Base-by-base conservation (phyloP, 2,329 filamentous ascomycete genomes). In the Neurospora sp. region DNA sequence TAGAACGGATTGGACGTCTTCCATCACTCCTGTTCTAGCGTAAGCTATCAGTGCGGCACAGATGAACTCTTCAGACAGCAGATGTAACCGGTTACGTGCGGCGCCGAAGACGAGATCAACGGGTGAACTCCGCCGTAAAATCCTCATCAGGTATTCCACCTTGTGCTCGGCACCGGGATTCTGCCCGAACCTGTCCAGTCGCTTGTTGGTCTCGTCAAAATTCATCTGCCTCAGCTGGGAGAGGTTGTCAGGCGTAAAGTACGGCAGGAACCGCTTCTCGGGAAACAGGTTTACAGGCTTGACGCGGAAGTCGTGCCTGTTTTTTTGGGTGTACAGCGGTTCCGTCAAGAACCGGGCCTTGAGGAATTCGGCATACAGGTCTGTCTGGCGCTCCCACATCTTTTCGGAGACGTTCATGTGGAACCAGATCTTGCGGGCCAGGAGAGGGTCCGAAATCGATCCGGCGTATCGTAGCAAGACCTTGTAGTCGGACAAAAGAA, bases 391-490 rank as follows among this genome's bases (percentile, higher is more conserved):
- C 9, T 70, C 67, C 43, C 68, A 69, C 72, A 82, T 79, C 28
- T 62, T 62, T 33, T 62, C 52, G 8, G 52, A 62, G 52, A 62
- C 52, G 52, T 62, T 62, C 67, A 78, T 68, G 2, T 75, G 66
- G 52, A 62, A 62, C 80, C 80, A 84, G 39, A 76, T 72, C 28
- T 69, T 69, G 3, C 62, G n/a, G 13, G 66, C 68, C 2, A 13
- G 4, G 4, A 19, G 1, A 8, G 46, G 46, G 15, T 85, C 81
- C 2, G 79, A 77, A 9, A 80, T 79, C 17, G 84, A 82, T 4
- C 83, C 85, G 2, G 84, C 84, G 69, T 80, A 84, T 19, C 84
- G 79, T 40, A 87, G 72, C 15, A 84, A 77, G 2, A 81, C 76
- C 38, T 81, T 76, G 68, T 82, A 85, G 76, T 87, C 85, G 6